Conservation (phyloP, 1,284 basidiomycete species). For the Ceratobasidium sp. region DNA sequence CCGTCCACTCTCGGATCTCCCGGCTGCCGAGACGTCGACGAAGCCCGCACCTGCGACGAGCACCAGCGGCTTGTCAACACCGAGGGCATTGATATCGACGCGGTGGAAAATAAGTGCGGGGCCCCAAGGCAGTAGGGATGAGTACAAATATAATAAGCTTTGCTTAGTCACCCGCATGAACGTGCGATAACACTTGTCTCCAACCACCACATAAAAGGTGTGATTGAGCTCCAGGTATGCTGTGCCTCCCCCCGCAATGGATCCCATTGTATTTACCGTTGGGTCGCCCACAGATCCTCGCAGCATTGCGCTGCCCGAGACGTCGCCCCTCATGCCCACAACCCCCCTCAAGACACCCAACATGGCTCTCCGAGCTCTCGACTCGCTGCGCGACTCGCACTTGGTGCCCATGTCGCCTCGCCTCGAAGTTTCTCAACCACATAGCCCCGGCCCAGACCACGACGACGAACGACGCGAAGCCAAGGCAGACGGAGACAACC, state of each 20-base stretch:
- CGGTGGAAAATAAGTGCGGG: background rate
- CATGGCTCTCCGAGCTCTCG: conserved; percentile 14
- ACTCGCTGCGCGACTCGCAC: conserved; percentile 34
- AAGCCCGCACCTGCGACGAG: background rate
- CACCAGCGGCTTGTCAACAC: background rate
- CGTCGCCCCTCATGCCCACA: background rate
- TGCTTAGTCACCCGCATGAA: background rate
- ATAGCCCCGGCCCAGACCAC: conserved; percentile 45
- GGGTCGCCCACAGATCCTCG: conserved; percentile 19
- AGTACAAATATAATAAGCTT: background rate
- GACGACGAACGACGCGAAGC: conserved; percentile 43
- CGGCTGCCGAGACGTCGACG: background rate
- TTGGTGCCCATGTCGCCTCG: conserved; percentile 28
- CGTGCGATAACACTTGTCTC: conserved; percentile 6
- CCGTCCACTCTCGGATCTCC: background rate
- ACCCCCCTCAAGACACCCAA: background rate
- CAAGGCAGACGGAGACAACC: conserved; percentile 56
- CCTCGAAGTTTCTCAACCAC: conserved; percentile 27
- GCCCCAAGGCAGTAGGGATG: background rate
- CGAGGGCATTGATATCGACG: background rate
- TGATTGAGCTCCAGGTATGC: background rate
- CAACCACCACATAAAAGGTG: too few species aligned
- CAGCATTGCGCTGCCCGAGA: conserved; percentile 5
- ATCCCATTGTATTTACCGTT: conserved; percentile 9
- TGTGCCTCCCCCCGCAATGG: background rate